phyloP scores from a whole-genome alignment of 805 yeast genomes.

The Monosporozyma yasuniensis region DNA sequence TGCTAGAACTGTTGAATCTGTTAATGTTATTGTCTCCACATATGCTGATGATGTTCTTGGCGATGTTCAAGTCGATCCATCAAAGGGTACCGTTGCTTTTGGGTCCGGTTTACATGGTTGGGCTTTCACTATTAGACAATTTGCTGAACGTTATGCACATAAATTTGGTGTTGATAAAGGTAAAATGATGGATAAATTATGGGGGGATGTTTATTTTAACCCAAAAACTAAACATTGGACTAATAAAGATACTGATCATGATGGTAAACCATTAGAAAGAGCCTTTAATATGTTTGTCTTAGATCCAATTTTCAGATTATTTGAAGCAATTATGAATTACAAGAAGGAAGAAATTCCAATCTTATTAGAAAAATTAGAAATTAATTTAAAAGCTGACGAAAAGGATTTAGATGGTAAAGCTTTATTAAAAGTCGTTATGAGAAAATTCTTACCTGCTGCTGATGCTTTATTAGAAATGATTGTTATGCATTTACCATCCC shows the following conservation, averaged over 20 bases:
- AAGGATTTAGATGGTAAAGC: slow-evolving; percentile 98
- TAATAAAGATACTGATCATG: slow-evolving; percentile 89
- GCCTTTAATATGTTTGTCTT: slow-evolving; percentile 98
- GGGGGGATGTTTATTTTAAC: slow-evolving; percentile 99
- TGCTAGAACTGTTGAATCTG: slow-evolving; percentile 98
- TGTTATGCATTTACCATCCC: slow-evolving; percentile 96
- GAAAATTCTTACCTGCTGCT: slow-evolving; percentile 99
- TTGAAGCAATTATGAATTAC: slow-evolving; percentile 96
- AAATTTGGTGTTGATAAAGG: slow-evolving; percentile 97
- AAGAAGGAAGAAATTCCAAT: slow-evolving; percentile 93
- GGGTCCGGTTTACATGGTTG: slow-evolving; percentile 99
- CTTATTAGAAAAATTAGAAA: slow-evolving; percentile 88
- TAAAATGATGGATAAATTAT: slow-evolving; percentile 98
- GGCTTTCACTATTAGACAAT: slow-evolving; percentile 99
- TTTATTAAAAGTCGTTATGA: slow-evolving; percentile 94
- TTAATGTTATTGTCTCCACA: slow-evolving; percentile 94
- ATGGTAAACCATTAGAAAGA: slow-evolving; percentile 92
- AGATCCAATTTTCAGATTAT: slow-evolving; percentile 98
- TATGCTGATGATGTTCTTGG: slow-evolving; percentile 85
- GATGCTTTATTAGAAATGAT: slow-evolving; percentile 99
- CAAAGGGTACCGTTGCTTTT: slow-evolving; percentile 97
- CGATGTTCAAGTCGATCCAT: slow-evolving; percentile 98
- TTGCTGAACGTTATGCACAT: slow-evolving; percentile 95
- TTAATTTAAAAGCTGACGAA: slow-evolving; percentile 88
- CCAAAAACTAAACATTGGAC: slow-evolving; percentile 99